phyloP scores from a whole-genome alignment of 2,329 filamentous ascomycete species.

The Venturia asperata region DNA sequence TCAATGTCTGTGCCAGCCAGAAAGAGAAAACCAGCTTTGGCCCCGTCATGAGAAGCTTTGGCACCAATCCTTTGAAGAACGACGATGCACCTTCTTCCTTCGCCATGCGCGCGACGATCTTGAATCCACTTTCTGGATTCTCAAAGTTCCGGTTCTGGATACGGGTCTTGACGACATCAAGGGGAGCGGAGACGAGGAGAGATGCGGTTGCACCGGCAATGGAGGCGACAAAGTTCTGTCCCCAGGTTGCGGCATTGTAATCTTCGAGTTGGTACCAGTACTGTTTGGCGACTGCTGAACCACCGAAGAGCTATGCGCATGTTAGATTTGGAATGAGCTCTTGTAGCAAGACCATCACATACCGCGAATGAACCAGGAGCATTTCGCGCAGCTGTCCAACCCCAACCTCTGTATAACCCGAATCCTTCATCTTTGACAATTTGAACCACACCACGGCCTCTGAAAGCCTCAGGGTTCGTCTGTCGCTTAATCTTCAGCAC shows the following conservation, averaged over 20 bases:
- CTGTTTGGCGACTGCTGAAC: constrained; percentile 94
- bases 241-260: constrained; percentile 93
- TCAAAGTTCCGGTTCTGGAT: constrained; percentile 99
- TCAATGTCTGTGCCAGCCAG: constrained; percentile 97
- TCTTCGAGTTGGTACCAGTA: constrained; percentile 84
- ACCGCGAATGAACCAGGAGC: constrained; percentile 95
- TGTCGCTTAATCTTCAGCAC: constrained; percentile 99
- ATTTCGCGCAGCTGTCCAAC: constrained; percentile 95
- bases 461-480: constrained; percentile 97
- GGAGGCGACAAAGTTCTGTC: constrained; percentile 95
- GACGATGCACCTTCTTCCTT: constrained; percentile 76
- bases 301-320: constrained; percentile 72
- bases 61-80: constrained; percentile 97
- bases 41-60: constrained; percentile 98
- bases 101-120: constrained; percentile 87
- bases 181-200: constrained; percentile 88
- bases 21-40: constrained; percentile 99
- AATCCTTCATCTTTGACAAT: constrained; percentile 94
- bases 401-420: constrained; percentile 90
- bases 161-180: constrained; percentile 96
- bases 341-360: constrained; percentile 36
- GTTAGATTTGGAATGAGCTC: constrained; percentile 22
- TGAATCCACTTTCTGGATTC: constrained; percentile 89
- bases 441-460: constrained; percentile 79
- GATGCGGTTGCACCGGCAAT: constrained; percentile 92